Evolutionary conservation across 2,329 filamentous ascomycete genomes (phyloP).

Genomic region (Sphaerulina vaccinii): DNA sequence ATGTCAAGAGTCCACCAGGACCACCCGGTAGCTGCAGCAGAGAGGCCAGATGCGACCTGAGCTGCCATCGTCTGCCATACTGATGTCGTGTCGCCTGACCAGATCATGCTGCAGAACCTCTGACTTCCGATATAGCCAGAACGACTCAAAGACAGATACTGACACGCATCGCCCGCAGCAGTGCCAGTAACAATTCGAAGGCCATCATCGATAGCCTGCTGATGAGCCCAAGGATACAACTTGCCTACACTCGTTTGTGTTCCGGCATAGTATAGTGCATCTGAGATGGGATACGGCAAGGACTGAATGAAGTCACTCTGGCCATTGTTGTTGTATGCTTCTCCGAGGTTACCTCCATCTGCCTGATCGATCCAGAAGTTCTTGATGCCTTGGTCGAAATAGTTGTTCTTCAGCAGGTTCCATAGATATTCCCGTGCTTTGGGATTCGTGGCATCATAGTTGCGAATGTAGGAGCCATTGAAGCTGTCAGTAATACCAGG

Average conservation of each 20-base stretch:
- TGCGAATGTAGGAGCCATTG: slow-evolving; percentile 36
- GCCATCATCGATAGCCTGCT: slow-evolving; percentile 35
- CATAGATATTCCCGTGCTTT: slow-evolving; percentile 34
- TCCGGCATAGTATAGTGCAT: slow-evolving; percentile 35
- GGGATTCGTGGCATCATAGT: slow-evolving; percentile 37
- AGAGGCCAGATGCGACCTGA: slow-evolving; percentile 33
- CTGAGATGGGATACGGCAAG: slow-evolving; percentile 34
- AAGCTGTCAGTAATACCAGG: slow-evolving; percentile 34
- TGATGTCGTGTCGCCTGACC: slow-evolving; percentile 35
- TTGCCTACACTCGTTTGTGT: slow-evolving; percentile 33
- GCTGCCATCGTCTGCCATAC: slow-evolving; percentile 34
- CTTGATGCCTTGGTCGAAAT: slow-evolving; percentile 36
- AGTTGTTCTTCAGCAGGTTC: slow-evolving; percentile 32
- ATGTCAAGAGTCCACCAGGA: slow-evolving; percentile 36
- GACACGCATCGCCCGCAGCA: slow-evolving; percentile 29
- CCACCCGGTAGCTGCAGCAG: slow-evolving; percentile 33
- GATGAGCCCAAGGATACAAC: slow-evolving; percentile 36
- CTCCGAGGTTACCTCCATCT: slow-evolving; percentile 40
- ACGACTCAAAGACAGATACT: slow-evolving; percentile 31
- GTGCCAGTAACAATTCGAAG: slow-evolving; percentile 32
- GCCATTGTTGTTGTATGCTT: slow-evolving; percentile 41
- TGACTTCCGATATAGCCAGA: slow-evolving; percentile 37
- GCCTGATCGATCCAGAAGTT: slow-evolving; percentile 41
- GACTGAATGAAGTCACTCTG: slow-evolving; percentile 33
- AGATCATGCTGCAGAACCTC: slow-evolving; percentile 37